Evolutionary conservation across 1,284 basidiomycete species (phyloP), one percentile per base, ranked within the genome.

Genomic region (Trametes pubescens): DNA sequence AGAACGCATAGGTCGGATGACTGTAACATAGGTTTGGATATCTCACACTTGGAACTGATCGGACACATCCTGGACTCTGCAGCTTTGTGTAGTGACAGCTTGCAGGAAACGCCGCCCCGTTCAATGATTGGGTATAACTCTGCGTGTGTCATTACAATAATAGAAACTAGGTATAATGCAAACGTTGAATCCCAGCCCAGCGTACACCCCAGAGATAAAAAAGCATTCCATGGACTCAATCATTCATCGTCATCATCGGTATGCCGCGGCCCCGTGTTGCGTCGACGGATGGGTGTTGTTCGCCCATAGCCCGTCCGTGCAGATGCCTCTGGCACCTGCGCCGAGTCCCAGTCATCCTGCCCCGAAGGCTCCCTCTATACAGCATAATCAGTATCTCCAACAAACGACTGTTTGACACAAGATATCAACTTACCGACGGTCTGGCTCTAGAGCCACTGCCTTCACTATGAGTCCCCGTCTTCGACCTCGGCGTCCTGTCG

Each of bases 391-490:
- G 38, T 1, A 54, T 51, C 37, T 0, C 21, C 4, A n/a, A n/a
- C 35, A 18, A 2, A 34, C 7, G 16, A 51, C 34, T 22, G 3
- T 11, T n/a, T 35, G 6, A 34, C 22, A 44, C 7, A 13, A 2
- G 48, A 4, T 8, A 18, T 14, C 1, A 5, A 64, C 68, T 51
- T 6, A 71, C 70, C 4, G 57, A 26, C 24, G 48, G 62, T 35
- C 71, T 58, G 8, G 61, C 35, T 44, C 64, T 61, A 21, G 65
- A 66, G 18, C 59, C 38, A 22, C 65, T 68, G 10, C 55, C 55
- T 1, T 55, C 57, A 22, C 65, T 66, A 11, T 57, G 66, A 7
- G 62, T 59, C 11, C 67, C 48, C 37, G 34, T 56, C 52, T 57
- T 69, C 13, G 65, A 29, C 26, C 63, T 63, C 4, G 48, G 40